Evolutionary conservation across 805 yeast genomes (phyloP).

Genomic region (Yarrowia sp.): DNA sequence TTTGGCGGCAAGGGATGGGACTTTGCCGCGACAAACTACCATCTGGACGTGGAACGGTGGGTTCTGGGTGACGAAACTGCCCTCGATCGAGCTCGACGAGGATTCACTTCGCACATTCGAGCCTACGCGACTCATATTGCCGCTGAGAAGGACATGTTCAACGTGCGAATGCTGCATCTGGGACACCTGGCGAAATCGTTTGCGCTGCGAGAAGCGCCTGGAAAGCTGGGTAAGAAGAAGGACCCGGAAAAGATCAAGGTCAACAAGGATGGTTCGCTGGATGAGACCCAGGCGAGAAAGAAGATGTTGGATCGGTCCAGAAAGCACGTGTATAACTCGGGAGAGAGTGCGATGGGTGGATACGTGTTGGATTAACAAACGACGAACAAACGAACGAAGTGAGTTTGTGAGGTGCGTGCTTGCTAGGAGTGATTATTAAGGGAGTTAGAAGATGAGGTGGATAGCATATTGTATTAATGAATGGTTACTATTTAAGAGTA

Average conservation of each 20-base stretch:
- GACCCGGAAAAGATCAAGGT: conserved; percentile 38
- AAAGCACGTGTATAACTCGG: conserved; percentile 15
- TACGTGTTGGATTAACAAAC: conserved; percentile 10
- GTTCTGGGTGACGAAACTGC: conserved; percentile 69
- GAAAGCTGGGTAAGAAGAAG: conserved; percentile 60
- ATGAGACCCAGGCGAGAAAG: conserved; percentile 26
- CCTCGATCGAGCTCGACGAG: conserved; percentile 74
- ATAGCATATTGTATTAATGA: too few species aligned
- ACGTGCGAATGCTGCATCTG: conserved; percentile 80
- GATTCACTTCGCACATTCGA: conserved; percentile 85
- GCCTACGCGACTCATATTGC: conserved; percentile 96
- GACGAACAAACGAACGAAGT: neutral
- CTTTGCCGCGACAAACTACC: conserved; percentile 95
- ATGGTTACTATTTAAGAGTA: too few species aligned
- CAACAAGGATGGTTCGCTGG: conserved; percentile 28
- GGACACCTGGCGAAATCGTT: conserved; percentile 97
- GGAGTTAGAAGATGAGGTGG: too few species aligned
- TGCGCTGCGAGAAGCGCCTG: conserved; percentile 94
- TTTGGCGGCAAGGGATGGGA: conserved; percentile 73
- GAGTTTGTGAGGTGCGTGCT: too few species aligned
- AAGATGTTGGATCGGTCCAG: conserved; percentile 28
- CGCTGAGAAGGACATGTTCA: conserved; percentile 78
- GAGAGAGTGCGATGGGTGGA: conserved; percentile 33
- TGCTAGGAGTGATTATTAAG: too few species aligned
- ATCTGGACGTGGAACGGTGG: conserved; percentile 87